Percentiles rank a stretch among this genome's conserved stretches.
phyloP scores from a whole-genome alignment of 2,329 filamentous ascomycete genomes.

The Orbilia ellipsospora region DNA sequence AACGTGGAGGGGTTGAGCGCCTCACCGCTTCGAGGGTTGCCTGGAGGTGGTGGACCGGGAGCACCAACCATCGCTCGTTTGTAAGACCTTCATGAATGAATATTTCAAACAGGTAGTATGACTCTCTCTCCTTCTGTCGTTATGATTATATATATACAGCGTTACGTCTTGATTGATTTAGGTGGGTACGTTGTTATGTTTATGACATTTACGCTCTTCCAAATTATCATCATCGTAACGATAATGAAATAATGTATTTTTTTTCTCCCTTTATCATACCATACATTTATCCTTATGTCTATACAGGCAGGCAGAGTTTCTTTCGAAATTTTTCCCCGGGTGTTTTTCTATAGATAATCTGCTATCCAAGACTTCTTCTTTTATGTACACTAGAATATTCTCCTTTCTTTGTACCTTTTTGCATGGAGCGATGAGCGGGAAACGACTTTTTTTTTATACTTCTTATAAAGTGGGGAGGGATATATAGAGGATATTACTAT shows the following conservation, averaged over 20 bases:
- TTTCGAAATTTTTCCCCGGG: neutral
- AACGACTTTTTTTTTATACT: neutral
- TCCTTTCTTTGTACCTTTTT: slow-evolving; percentile 9
- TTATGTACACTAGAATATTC: slow-evolving; percentile 10
- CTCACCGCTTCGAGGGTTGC: slow-evolving; percentile 29
- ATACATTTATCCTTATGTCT: neutral
- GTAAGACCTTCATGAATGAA: slow-evolving; percentile 5
- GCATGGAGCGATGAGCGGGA: slow-evolving; percentile 6
- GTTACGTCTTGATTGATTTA: neutral
- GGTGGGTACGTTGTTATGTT: neutral
- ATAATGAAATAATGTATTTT: slow-evolving; percentile 19
- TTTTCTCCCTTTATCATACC: neutral
- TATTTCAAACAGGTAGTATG: too few relatives aligned
- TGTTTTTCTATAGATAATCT: slow-evolving; percentile 8
- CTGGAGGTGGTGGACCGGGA: slow-evolving; percentile 48
- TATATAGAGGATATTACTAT: slow-evolving; percentile 5
- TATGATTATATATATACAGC: slow-evolving; percentile 1
- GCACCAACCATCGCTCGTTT: slow-evolving; percentile 35
- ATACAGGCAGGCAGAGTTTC: neutral
- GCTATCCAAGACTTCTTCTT: neutral
- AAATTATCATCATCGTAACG: neutral
- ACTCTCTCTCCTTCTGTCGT: too few relatives aligned
- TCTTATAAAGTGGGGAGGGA: neutral
- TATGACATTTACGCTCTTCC: neutral
- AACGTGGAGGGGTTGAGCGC: slow-evolving; percentile 8